Percentiles rank a stretch among this genome's conserved stretches.
Evolutionary conservation across 73 alveolate species (phyloP).

Genomic region (Symbiodinium pilosum): DNA sequence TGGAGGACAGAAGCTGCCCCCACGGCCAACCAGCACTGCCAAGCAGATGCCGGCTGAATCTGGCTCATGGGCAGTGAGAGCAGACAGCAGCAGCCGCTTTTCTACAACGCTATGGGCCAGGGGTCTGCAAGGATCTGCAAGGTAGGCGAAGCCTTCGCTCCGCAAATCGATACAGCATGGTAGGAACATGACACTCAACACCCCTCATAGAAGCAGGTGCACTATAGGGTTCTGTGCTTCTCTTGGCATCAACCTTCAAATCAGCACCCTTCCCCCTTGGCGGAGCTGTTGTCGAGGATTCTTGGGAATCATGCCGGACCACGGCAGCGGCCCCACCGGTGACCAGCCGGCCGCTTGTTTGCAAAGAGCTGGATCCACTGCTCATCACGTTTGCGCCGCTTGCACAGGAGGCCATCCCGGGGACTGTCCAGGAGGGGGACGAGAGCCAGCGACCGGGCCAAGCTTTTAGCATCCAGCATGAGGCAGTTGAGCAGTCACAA

Average conservation of each 20-base stretch:
- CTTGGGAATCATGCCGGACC: constrained; percentile 2
- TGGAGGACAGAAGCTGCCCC: not conserved
- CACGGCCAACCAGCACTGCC: constrained; percentile 5
- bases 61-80: not conserved
- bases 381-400: too few species aligned
- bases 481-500: too few species aligned
- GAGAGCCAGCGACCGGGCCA: too few species aligned
- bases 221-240: too few species aligned
- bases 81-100: constrained; percentile 3
- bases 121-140: too few species aligned
- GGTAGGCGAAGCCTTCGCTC: too few species aligned
- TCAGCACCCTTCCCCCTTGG: too few species aligned
- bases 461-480: too few species aligned
- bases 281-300: not conserved
- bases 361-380: not conserved
- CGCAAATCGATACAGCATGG: too few species aligned
- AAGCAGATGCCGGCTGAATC: constrained; percentile 12
- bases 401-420: not conserved
- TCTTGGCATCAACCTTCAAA: too few species aligned
- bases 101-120: not conserved
- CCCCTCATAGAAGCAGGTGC: too few species aligned
- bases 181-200: too few species aligned
- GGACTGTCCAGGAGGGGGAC: not conserved
- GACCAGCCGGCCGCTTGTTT: not conserved
- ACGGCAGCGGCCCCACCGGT: not conserved